Evolutionary conservation across 768 basidiomycete species (phyloP).

Genomic region (Podaxis sp.): DNA sequence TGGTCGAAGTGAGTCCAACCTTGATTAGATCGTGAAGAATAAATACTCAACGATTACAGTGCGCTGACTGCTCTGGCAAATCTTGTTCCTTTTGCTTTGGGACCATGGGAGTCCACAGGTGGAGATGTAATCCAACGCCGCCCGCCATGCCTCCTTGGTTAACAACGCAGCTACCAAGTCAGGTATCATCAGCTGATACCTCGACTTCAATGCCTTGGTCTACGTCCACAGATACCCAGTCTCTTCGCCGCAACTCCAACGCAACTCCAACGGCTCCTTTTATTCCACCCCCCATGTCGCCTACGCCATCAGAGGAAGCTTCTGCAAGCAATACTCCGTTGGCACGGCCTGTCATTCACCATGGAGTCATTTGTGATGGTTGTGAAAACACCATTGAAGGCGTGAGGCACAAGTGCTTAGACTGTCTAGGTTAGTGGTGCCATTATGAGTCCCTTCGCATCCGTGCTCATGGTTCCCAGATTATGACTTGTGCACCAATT

Average conservation of each 20-base stretch:
- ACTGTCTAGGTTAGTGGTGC: conserved; percentile 58
- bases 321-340: conserved; percentile 14
- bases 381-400: conserved; percentile 63
- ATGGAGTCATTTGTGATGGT: conserved; percentile 61
- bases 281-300: background rate
- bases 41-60: background rate
- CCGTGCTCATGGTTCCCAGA: conserved; percentile 38
- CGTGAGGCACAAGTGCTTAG: conserved; percentile 76
- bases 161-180: background rate
- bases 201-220: conserved; percentile 8
- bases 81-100: conserved; percentile 8
- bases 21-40: background rate
- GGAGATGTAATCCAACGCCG: background rate
- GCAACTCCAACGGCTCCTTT: conserved; percentile 8
- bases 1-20: conserved; percentile 32
- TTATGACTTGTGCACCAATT: conserved; percentile 69
- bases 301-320: background rate
- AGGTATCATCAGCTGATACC: background rate
- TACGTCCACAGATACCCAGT: background rate
- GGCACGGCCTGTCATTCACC: conserved; percentile 45
- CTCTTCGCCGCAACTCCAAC: background rate
- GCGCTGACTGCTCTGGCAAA: conserved; percentile 10
- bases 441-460: background rate
- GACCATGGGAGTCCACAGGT: conserved; percentile 5
- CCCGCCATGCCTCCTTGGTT: background rate